A percentile compares a stretch with the other conserved stretches of the same genome.
phyloP scores from a whole-genome alignment of 1,284 basidiomycete genomes.

The Moesziomyces parantarcticus region DNA sequence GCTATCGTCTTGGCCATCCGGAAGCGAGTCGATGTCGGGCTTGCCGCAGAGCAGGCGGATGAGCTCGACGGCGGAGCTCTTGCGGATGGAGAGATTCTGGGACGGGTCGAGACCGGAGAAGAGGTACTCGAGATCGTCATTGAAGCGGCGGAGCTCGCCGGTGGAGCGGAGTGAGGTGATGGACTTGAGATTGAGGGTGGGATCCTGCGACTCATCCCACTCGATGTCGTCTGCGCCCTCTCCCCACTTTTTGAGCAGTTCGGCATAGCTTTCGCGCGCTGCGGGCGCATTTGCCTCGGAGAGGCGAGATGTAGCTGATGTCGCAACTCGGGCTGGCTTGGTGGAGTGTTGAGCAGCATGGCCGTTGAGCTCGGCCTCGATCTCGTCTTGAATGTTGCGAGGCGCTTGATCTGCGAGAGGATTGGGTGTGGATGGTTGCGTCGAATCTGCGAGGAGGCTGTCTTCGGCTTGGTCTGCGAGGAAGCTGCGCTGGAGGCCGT shows the following conservation, averaged over 20 bases:
- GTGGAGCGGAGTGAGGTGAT: slow-evolving; percentile 44
- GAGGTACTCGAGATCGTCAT: slow-evolving; percentile 52
- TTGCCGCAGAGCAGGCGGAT: slow-evolving; percentile 44
- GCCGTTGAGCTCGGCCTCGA: slow-evolving; percentile 33
- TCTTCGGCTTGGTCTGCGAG: slow-evolving; percentile 42
- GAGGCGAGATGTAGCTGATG: not conserved
- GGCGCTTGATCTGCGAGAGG: not conserved
- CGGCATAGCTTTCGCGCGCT: slow-evolving; percentile 47
- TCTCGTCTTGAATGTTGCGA: slow-evolving; percentile 44
- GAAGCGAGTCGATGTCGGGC: slow-evolving; percentile 22
- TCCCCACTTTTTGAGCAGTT: slow-evolving; percentile 51
- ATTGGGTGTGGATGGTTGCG: not conserved
- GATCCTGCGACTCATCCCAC: slow-evolving; percentile 52
- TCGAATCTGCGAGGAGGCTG: slow-evolving; percentile 20
- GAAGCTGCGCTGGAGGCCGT: slow-evolving; percentile 48
- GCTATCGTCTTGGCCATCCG: slow-evolving; percentile 9
- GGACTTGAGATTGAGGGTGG: slow-evolving; percentile 49
- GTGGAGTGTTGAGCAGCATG: not conserved
- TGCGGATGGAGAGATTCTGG: slow-evolving; percentile 27
- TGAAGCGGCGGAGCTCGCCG: slow-evolving; percentile 49
- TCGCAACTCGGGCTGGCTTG: not conserved
- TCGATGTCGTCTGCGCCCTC: slow-evolving; percentile 49
- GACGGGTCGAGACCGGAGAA: slow-evolving; percentile 36
- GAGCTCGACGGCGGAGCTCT: slow-evolving; percentile 39
- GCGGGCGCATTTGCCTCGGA: slow-evolving; percentile 4